Evolutionary conservation across 2,329 filamentous ascomycete species (phyloP).

Genomic region (Colletotrichum sublineola): DNA sequence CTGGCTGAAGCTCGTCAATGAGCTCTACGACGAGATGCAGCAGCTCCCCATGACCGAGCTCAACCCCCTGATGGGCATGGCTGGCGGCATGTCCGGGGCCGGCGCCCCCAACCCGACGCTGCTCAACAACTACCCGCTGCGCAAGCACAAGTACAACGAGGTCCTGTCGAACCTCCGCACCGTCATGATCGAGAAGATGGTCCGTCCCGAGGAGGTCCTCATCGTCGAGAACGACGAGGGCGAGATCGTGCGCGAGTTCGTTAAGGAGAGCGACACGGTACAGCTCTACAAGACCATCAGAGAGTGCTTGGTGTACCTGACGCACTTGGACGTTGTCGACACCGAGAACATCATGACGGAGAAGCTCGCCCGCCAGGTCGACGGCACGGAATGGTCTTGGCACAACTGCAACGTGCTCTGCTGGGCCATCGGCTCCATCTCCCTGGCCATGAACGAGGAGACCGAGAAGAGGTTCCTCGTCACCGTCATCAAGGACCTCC

Average conservation of each 20-base stretch:
- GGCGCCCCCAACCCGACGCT: constrained; percentile 87
- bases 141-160: constrained; percentile 98
- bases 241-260: constrained; percentile 98
- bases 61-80: constrained; percentile 88
- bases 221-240: constrained; percentile 99
- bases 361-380: constrained; percentile 94
- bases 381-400: constrained; percentile 98
- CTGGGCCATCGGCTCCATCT: constrained; percentile 99
- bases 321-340: constrained; percentile 96
- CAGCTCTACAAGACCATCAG: constrained; percentile 99
- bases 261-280: constrained; percentile 99
- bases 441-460: constrained; percentile 98
- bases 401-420: constrained; percentile 99
- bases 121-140: constrained; percentile 90
- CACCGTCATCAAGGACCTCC: constrained; percentile 97
- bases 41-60: constrained; percentile 92
- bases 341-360: constrained; percentile 99
- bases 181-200: constrained; percentile 99
- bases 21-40: constrained; percentile 99
- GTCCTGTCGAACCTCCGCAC: constrained; percentile 93
- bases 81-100: constrained; percentile 78
- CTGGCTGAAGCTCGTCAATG: constrained; percentile 98
- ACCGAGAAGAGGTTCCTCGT: constrained; percentile 99
- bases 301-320: constrained; percentile 96
- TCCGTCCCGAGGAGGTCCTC: constrained; percentile 94